Conservation (phyloP, 2,329 filamentous ascomycete genomes). For the Penicillium hesseltinei region DNA sequence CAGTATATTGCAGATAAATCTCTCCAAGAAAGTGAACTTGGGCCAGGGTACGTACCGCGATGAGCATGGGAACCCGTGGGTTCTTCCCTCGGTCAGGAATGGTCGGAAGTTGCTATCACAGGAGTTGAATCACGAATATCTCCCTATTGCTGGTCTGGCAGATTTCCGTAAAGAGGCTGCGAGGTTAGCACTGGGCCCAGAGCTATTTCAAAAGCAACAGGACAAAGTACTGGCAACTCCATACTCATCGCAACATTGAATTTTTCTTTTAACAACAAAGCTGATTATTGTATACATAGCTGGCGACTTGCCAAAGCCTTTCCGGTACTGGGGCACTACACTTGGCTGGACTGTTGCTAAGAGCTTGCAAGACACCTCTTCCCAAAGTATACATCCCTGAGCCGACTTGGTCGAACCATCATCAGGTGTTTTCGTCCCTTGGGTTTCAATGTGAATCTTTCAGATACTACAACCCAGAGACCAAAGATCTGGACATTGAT, state of each 20-base stretch:
- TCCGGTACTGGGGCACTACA: conserved; percentile 66
- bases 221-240: conserved; percentile 12
- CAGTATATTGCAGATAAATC: conserved; percentile 18
- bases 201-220: conserved; percentile 5
- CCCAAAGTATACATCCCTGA: conserved; percentile 74
- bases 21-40: conserved; percentile 35
- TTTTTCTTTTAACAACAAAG: neutral
- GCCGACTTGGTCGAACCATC: conserved; percentile 96
- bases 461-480: conserved; percentile 22
- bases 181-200: conserved; percentile 72
- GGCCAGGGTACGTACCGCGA: conserved; percentile 38
- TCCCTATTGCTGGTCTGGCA: conserved; percentile 81
- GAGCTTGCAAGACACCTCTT: conserved; percentile 10
- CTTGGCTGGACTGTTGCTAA: conserved; percentile 23
- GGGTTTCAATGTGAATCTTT: conserved; percentile 61
- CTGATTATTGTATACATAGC: conserved; percentile 19
- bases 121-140: conserved; percentile 91
- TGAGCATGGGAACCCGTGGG: conserved; percentile 35
- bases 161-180: conserved; percentile 81
- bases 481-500: conserved; percentile 20
- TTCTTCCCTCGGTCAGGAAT: conserved; percentile 32
- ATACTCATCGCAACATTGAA: neutral
- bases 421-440: conserved; percentile 91
- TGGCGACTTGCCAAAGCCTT: conserved; percentile 76
- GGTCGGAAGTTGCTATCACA: conserved; percentile 43